Base-by-base conservation (phyloP, 1,284 basidiomycete genomes). In the Ceratobasidium sp. region DNA sequence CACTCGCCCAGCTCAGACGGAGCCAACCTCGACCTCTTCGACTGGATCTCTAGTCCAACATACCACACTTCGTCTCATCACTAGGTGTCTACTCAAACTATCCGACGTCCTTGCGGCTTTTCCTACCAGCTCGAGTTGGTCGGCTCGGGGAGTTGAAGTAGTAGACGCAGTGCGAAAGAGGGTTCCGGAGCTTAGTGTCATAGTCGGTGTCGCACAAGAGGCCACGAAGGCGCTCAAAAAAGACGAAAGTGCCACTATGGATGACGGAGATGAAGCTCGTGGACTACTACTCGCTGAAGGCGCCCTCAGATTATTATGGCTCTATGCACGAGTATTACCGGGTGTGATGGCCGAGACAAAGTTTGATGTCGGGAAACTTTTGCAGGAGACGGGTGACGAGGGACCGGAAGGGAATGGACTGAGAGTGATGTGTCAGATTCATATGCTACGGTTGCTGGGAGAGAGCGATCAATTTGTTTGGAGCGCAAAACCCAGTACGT, bases 301-400 rank as follows among this genome's bases (percentile, higher is more conserved):
- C 27, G 86, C 92, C 0, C 86, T 95, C 72, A 80, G 94, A 22
- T 78, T 97, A 56, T 79, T 97, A 64, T 91, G 90, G 82, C 82
- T 96, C 35, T 97, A 96, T 77, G 90, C 96, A 74, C 82, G 82
- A 27, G 88, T 86, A 53, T 79, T 97, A 13, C 92, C 93, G 0
- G 82, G 84, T 4, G 79, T 92, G 3, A 87, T 91, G 0, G 85
- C 86, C 0, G 94, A 96, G 76, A 86, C 87, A 6, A 84, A 88
- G 53, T 96, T 96, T 75, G 95, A 98, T 77, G 86, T 90, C 20
- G 93, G 93, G 13, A 93, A 93, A 75, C 77, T 95, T 32, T 79
- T 96, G 22, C 81, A 83, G 35, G 57, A 60, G 57, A 86, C 82
- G 53, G 79, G 82, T 32, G 79, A 73, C 15, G 53, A 69, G 12